Conservation (phyloP, 805 yeast genomes). For the Blastobotrys robertii region DNA sequence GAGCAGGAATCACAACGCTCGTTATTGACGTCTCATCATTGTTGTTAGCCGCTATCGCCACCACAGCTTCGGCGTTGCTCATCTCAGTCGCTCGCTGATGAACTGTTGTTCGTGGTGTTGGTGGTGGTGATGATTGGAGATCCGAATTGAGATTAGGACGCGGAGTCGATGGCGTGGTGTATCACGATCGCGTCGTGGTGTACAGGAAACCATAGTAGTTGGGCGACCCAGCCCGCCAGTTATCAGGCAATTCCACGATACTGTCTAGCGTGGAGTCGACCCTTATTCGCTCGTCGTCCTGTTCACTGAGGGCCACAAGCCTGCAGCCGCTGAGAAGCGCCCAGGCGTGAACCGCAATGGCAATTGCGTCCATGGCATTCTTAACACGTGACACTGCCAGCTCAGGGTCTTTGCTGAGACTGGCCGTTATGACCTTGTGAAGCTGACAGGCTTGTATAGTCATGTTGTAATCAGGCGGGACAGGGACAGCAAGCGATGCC, state of each 20-base stretch:
- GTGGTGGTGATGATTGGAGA: too few relatives aligned
- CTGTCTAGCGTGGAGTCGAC: background rate
- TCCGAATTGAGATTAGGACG: too few relatives aligned
- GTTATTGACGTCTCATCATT: too few relatives aligned
- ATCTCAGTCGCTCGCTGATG: too few relatives aligned
- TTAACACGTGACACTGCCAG: constrained; percentile 4
- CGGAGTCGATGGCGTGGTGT: too few relatives aligned
- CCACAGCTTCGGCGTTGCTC: too few relatives aligned
- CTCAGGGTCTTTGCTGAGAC: constrained; percentile 11
- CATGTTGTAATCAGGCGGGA: too few relatives aligned
- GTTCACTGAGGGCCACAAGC: background rate
- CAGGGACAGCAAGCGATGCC: too few relatives aligned
- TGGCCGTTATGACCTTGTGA: constrained; percentile 10
- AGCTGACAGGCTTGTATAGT: constrained; percentile 16
- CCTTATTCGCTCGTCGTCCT: background rate
- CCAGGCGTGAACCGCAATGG: constrained; percentile 14
- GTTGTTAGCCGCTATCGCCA: too few relatives aligned
- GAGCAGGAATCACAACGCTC: too few relatives aligned
- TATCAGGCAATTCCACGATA: background rate
- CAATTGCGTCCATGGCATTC: constrained; percentile 16
- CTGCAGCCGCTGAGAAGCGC: constrained; percentile 5
- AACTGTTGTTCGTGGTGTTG: too few relatives aligned
- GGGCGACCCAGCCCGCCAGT: constrained; percentile 14
- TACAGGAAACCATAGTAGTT: constrained; percentile 12
- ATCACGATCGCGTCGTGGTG: constrained; percentile 1